Evolutionary conservation across 2,329 filamentous ascomycete species (phyloP).

Genomic region (Neocatenulostroma microsporum): DNA sequence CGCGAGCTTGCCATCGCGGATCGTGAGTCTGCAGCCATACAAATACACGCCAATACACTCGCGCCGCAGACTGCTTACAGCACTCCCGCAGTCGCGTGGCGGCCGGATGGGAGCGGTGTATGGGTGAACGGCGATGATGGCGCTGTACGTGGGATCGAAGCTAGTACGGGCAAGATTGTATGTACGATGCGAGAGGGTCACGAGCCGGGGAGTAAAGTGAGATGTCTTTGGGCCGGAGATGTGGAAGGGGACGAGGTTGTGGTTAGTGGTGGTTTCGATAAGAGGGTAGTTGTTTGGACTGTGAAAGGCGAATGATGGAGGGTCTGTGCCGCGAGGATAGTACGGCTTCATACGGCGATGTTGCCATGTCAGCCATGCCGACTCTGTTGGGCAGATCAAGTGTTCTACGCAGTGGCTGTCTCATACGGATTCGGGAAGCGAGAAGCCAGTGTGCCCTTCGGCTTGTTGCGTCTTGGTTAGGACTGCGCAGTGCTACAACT

Average conservation of each 20-base stretch:
- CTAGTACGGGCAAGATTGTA: slow-evolving; percentile 50
- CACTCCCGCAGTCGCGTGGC: slow-evolving; percentile 54
- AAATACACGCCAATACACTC: slow-evolving; percentile 51
- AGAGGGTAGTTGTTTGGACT: slow-evolving; percentile 52
- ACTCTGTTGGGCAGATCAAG: no score
- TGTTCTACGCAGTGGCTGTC: no score
- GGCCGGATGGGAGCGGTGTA: slow-evolving; percentile 53
- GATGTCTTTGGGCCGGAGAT: slow-evolving; percentile 50
- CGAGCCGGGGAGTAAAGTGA: slow-evolving; percentile 50
- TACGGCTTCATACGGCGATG: no score
- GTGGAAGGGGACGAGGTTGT: slow-evolving; percentile 44
- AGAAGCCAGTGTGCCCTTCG: no score
- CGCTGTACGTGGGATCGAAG: slow-evolving; percentile 52
- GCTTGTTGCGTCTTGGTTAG: no score
- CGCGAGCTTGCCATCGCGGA: slow-evolving; percentile 46
- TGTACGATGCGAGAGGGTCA: slow-evolving; percentile 43
- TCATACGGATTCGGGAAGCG: no score
- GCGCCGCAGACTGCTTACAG: slow-evolving; percentile 59
- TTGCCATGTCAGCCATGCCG: background rate
- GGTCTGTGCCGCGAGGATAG: no score
- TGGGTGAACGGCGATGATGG: slow-evolving; percentile 62
- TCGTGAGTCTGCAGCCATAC: slow-evolving; percentile 52
- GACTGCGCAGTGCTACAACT: no score
- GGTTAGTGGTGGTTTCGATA: slow-evolving; percentile 58
- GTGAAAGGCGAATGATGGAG: no score